Conservation (phyloP, 2,329 filamentous ascomycete genomes). For the Stachybotrys chartarum region DNA sequence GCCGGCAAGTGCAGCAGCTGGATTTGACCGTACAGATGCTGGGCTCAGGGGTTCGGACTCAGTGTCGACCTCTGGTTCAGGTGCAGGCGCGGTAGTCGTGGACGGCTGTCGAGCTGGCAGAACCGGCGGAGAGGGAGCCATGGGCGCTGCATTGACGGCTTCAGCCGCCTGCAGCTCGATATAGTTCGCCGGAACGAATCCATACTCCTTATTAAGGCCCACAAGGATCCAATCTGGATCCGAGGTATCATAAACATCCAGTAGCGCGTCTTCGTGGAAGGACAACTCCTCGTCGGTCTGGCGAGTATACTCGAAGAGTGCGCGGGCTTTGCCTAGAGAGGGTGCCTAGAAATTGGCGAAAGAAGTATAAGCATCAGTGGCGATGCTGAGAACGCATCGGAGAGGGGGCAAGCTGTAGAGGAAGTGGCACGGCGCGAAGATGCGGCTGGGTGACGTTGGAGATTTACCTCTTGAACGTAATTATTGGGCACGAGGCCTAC, state of each 20-base stretch:
- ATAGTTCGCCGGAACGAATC: conserved; percentile 94
- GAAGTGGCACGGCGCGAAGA: neutral
- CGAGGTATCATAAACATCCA: conserved; percentile 81
- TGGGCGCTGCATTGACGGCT: neutral
- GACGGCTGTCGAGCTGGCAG: conserved; percentile 35
- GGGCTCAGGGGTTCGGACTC: conserved; percentile 22
- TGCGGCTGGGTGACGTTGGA: neutral
- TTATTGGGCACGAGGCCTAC: conserved; percentile 88
- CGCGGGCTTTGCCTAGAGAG: conserved; percentile 65
- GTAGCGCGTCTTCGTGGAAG: conserved; percentile 78
- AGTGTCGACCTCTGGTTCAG: neutral
- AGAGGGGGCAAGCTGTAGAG: neutral
- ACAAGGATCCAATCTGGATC: conserved; percentile 97
- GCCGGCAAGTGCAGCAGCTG: conserved; percentile 48
- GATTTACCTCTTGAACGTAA: conserved; percentile 78
- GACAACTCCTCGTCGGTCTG: conserved; percentile 98
- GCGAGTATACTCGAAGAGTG: conserved; percentile 96
- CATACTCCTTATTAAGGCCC: conserved; percentile 75
- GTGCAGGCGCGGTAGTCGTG: conserved; percentile 1
- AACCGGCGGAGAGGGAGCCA: conserved; percentile 30
- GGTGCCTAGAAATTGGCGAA: conserved; percentile 42
- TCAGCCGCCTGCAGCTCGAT: conserved; percentile 56
- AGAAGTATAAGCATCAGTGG: conserved; percentile 6
- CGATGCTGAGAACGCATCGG: neutral
- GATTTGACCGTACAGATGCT: conserved; percentile 26